Conservation (phyloP, 139 green algal genomes). For the Microglena sp. region DNA sequence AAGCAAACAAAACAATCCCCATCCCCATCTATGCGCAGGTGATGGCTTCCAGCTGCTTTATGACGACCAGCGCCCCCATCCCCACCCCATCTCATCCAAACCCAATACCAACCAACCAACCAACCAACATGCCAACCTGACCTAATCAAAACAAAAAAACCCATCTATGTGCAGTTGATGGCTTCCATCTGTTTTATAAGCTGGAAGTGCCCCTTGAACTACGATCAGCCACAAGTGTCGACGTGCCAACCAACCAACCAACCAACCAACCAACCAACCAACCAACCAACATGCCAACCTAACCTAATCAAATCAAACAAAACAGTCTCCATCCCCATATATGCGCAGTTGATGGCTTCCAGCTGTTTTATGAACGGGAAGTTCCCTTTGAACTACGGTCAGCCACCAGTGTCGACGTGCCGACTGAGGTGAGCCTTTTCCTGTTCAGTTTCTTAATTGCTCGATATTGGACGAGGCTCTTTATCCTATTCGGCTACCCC, state of each 20-base stretch:
- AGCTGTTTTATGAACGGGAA: constrained; percentile 56
- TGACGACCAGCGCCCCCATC: no score
- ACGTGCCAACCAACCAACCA: constrained; percentile 38
- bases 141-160: no score
- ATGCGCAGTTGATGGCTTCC: constrained; percentile 36
- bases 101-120: no score
- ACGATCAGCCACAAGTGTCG: constrained; percentile 26
- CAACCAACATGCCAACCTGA: no score
- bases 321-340: no score
- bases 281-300: no score
- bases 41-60: no score
- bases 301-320: no score
- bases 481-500: neutral
- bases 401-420: constrained; percentile 25
- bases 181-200: constrained; percentile 48
- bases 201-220: constrained; percentile 61
- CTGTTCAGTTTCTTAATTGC: neutral
- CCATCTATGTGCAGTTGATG: constrained; percentile 9
- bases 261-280: no score
- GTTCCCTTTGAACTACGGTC: constrained; percentile 56
- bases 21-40: no score
- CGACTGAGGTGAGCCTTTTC: constrained; percentile 31
- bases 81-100: no score
- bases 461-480: neutral
- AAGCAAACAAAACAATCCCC: no score